Conservation (phyloP, 768 basidiomycete species). For the Suillus bovinus region DNA sequence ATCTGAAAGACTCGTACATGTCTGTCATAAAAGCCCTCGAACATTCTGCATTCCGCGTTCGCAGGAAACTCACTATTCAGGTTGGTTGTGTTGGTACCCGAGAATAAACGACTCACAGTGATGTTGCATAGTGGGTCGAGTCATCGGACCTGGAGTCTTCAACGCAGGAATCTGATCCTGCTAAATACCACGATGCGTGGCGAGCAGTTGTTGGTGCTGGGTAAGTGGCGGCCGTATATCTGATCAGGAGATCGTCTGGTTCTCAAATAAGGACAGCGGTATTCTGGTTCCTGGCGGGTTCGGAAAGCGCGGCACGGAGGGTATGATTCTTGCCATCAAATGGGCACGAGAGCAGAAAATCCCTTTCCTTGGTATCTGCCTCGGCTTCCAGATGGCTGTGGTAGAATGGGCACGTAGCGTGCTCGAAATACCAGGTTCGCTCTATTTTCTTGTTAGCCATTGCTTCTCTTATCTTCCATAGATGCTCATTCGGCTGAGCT, state of each 20-base stretch:
- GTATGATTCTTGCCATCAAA: conserved; percentile 98
- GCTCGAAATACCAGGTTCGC: conserved; percentile 63
- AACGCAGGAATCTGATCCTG: conserved; percentile 76
- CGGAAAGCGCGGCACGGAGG: conserved; percentile 89
- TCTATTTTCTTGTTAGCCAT: background rate
- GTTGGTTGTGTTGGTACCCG: conserved; percentile 41
- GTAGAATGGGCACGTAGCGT: conserved; percentile 93
- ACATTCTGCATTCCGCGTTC: conserved; percentile 93
- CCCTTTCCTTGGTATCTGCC: conserved; percentile 95
- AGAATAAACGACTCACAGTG: conserved; percentile 10
- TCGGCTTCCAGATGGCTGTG: conserved; percentile 97
- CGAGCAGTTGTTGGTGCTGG: conserved; percentile 85
- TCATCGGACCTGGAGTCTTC: conserved; percentile 87
- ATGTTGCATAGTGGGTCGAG: conserved; percentile 80
- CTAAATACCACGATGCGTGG: conserved; percentile 95
- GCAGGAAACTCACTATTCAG: conserved; percentile 77
- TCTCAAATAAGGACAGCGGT: conserved; percentile 52
- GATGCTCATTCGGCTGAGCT: conserved; percentile 91
- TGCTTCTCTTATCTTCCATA: conserved; percentile 29
- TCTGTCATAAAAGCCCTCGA: conserved; percentile 95
- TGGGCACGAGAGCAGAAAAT: conserved; percentile 94
- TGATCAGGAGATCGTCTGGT: conserved; percentile 6
- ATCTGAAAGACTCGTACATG: conserved; percentile 98
- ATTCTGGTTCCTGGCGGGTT: conserved; percentile 98
- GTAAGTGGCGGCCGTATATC: conserved; percentile 42